Base-by-base conservation (phyloP, 1,139 yeast species). In the Pichia sp. region DNA sequence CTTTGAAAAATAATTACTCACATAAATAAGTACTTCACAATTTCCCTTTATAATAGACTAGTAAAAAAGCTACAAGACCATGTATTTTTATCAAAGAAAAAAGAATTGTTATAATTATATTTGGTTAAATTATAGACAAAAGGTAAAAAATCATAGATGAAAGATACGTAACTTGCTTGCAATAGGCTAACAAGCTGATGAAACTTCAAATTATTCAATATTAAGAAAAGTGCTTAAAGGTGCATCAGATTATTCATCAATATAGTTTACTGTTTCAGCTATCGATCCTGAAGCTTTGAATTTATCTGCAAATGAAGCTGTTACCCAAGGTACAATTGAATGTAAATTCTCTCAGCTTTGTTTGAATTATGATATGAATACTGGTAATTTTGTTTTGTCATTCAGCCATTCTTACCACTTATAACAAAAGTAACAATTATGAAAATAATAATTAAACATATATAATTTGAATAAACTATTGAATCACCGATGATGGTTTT, bases 271-370 rank as follows among this genome's bases (percentile, higher is more conserved):
- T 3, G 59, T 56, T 44, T 53, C 58, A 18, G 53, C 58, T 6
- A 64, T 65, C 25, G 68, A 65, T 51, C 65, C 66, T 4, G 65
- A 63, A 55, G 68, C 68, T 22, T 44, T 63, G 39, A 61, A 56
- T 30, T 46, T 58, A 43, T 55, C 58, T 19, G 51, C 55, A 11
- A 47, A 55, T 36, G 54, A 53, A 14, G 54, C 56, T 9, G 33
- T 44, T 41, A 10, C 53, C 38, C 28, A 42, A 33, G 11, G 22
- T 28, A 43, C 53, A 25, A 46, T 49, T 29, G 58, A 58, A 31
- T 56, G 63, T 22, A 65, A 68, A 50, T 55, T 56, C n/a, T 66
- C 70, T 38, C 62, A 61, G 36, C 51, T 67, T 30, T 60, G 60
- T 42, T 33, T 67, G 14, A 59, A 61, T 45, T 64, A 64, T 49